Evolutionary conservation across 352 stramenopile genomes (phyloP), one percentile per base, ranked within the genome.

Genomic region (Blastocystis hominis): DNA sequence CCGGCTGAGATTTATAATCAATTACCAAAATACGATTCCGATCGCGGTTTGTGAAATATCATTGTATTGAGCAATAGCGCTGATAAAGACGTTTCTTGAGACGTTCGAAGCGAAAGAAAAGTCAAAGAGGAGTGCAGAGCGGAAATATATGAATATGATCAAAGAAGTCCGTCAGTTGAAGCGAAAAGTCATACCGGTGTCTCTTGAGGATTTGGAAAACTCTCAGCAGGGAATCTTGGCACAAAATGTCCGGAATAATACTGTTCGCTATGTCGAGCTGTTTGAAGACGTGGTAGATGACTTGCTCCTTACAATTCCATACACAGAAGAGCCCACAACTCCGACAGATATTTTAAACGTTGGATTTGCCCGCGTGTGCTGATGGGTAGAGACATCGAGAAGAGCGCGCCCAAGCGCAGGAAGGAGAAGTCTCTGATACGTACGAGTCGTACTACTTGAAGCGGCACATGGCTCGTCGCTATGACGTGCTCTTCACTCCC

Each of bases 221-320:
- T 78, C 68, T 13, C 24, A 55, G 42, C 68, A 78, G 44, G n/a
- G 24, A 13, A 5, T 7, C 0, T n/a, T 96, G 53, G 92, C 94
- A 24, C 89, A 89, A 10, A 93, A 93, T 59, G 92, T 96, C 64
- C 77, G 92, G 68, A 91, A 91, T 63, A 96, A 96, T 79, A 92
- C 93, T 75, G 89, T 92, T 13, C 91, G 93, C n/a, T 96, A 95
- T 90, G 91, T 95, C 44, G 90, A 92, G 78, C 90, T 96, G 13
- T 93, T 96, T 64, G 89, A 92, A 0, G 92, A 95, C 76, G 93
- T 92, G 15, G 91, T 96, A 56, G 93, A 96, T 56, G 92, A 95
- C 77, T 92, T 93, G 68, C 89, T 96, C 3, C 92, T 92, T 9
- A 78, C 68, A 13, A 78, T 78, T 61, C 42, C 13, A 17, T 30